Conservation (phyloP, 2,329 filamentous ascomycete species). For the Colletotrichum gloeosporioides region DNA sequence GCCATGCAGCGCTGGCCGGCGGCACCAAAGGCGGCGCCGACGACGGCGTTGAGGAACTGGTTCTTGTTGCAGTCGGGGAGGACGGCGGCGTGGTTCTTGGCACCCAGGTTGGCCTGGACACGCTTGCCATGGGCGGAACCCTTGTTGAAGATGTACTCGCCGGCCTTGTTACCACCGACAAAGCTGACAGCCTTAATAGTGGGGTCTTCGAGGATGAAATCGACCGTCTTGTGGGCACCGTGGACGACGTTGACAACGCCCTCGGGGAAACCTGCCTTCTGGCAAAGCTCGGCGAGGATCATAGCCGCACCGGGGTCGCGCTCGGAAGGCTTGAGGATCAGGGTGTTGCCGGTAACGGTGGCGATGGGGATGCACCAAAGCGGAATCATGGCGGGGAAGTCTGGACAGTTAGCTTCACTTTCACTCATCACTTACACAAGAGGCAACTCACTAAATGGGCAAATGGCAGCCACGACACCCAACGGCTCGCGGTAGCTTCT, state of each 20-base stretch:
- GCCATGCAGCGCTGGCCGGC: slow-evolving; percentile 90
- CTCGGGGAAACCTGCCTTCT: slow-evolving; percentile 81
- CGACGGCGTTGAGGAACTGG: slow-evolving; percentile 83
- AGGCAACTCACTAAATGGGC: slow-evolving; percentile 75
- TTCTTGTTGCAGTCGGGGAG: slow-evolving; percentile 91
- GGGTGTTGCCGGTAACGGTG: slow-evolving; percentile 82
- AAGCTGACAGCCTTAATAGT: slow-evolving; percentile 87
- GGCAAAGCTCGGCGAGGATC: slow-evolving; percentile 81
- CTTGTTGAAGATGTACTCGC: slow-evolving; percentile 83
- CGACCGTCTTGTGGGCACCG: slow-evolving; percentile 79
- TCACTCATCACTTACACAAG: neutral
- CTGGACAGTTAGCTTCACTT: slow-evolving; percentile 43
- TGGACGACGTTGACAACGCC: slow-evolving; percentile 87
- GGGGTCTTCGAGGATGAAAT: slow-evolving; percentile 86
- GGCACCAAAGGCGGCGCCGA: slow-evolving; percentile 84
- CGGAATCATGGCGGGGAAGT: slow-evolving; percentile 92
- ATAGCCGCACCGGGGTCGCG: slow-evolving; percentile 84
- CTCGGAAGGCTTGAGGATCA: slow-evolving; percentile 87
- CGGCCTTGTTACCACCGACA: slow-evolving; percentile 86
- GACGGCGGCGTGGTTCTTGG: slow-evolving; percentile 87
- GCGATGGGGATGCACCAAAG: slow-evolving; percentile 91
- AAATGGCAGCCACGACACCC: slow-evolving; percentile 83
- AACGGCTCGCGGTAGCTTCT: slow-evolving; percentile 81
- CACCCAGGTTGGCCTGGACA: slow-evolving; percentile 85
- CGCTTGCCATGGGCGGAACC: slow-evolving; percentile 87